Conservation (phyloP, 768 basidiomycete species). For the Sutorius australiensis region DNA sequence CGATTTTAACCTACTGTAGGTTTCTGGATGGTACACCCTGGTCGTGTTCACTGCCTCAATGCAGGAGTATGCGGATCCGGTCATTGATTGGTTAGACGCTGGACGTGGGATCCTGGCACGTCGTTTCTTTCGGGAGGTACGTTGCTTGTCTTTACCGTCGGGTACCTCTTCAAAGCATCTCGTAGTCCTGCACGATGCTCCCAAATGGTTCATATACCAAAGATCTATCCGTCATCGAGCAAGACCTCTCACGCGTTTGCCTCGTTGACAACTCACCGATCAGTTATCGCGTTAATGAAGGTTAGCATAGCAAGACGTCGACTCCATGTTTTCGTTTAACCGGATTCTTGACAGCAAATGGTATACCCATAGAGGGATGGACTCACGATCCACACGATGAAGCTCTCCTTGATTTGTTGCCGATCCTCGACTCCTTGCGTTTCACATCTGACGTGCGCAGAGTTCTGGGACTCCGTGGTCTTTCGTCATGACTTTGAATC, state of each 20-base stretch:
- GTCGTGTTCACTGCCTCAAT: conserved; percentile 99
- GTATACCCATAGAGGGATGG: conserved; percentile 99
- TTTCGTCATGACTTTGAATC: conserved; percentile 34
- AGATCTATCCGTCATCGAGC: conserved; percentile 81
- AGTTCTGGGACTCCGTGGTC: conserved; percentile 73
- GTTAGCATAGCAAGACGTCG: conserved; percentile 40
- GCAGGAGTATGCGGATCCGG: conserved; percentile 99
- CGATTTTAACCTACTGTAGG: conserved; percentile 46
- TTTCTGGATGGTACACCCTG: conserved; percentile 96
- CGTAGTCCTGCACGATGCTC: conserved; percentile 86
- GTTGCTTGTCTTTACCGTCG: conserved; percentile 27
- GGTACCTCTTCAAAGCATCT: neutral
- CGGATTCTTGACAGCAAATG: conserved; percentile 65
- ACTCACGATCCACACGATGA: conserved; percentile 96
- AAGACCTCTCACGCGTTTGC: conserved; percentile 89
- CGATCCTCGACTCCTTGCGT: conserved; percentile 91
- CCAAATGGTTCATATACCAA: conserved; percentile 95
- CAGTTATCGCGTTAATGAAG: conserved; percentile 89
- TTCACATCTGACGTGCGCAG: conserved; percentile 95
- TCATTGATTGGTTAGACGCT: conserved; percentile 98
- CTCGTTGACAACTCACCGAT: conserved; percentile 95
- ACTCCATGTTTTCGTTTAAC: conserved; percentile 1
- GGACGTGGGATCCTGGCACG: conserved; percentile 87
- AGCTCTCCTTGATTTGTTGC: conserved; percentile 91
- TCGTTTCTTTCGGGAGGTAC: conserved; percentile 87